phyloP scores from a whole-genome alignment of 345 rosid genomes.

The Toxicodendron radicans region DNA sequence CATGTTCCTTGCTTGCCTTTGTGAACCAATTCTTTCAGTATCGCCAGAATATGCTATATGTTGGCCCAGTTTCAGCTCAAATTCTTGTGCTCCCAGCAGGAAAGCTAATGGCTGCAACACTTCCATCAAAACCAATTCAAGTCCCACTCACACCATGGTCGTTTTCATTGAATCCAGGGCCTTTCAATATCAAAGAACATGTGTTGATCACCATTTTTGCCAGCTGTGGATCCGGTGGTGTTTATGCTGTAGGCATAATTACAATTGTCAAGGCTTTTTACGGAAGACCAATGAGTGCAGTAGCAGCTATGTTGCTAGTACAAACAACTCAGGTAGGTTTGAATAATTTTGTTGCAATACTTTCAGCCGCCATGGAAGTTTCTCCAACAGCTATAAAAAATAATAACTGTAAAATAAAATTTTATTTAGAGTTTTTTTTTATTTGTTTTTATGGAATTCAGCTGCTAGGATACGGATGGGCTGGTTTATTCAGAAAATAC shows the following conservation, averaged over 20 bases:
- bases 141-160: slow-evolving; percentile 43
- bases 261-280: slow-evolving; percentile 57
- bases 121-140: slow-evolving; percentile 36
- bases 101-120: slow-evolving; percentile 49
- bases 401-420: background rate
- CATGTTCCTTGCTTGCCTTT: slow-evolving; percentile 54
- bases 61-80: slow-evolving; percentile 43
- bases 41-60: slow-evolving; percentile 40
- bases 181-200: slow-evolving; percentile 56
- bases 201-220: slow-evolving; percentile 61
- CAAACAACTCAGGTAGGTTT: slow-evolving; percentile 46
- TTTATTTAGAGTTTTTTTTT: background rate
- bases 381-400: background rate
- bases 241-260: slow-evolving; percentile 41
- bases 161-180: slow-evolving; percentile 58
- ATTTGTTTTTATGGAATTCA: background rate
- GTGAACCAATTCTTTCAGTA: slow-evolving; percentile 57
- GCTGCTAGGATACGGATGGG: slow-evolving; percentile 51
- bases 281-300: slow-evolving; percentile 22
- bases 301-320: slow-evolving; percentile 31
- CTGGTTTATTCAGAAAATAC: slow-evolving; percentile 42
- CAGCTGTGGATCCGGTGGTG: slow-evolving; percentile 43
- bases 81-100: slow-evolving; percentile 55
- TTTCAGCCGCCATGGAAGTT: background rate
- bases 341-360: too few relatives aligned